Evolutionary conservation across 495 filamentous ascomycete genomes (phyloP).

Genomic region (Massariosphaeria phaeospora): DNA sequence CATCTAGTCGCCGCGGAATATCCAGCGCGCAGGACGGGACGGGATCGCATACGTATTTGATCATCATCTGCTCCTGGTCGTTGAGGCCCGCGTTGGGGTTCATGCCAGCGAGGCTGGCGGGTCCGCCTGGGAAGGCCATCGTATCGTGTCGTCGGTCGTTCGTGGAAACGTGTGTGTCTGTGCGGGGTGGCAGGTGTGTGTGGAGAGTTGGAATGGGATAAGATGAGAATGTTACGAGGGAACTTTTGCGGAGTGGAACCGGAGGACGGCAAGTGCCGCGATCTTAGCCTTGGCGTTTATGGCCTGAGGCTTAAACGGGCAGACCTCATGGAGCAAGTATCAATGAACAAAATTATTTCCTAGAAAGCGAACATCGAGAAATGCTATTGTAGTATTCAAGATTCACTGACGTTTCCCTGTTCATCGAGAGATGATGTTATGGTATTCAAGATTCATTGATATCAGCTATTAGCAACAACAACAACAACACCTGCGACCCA

Average conservation of each 20-base stretch:
- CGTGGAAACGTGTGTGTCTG: too few relatives aligned
- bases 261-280: conserved; percentile 21
- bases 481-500: too few relatives aligned
- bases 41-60: conserved; percentile 22
- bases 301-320: too few relatives aligned
- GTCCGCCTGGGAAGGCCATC: conserved; percentile 28
- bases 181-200: not conserved
- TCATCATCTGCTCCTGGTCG: conserved; percentile 31
- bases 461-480: too few relatives aligned
- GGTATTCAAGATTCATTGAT: too few relatives aligned
- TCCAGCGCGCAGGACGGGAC: not conserved
- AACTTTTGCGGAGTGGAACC: conserved; percentile 22
- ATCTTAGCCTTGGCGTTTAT: conserved; percentile 12
- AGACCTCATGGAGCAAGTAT: too few relatives aligned
- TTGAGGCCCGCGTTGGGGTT: conserved; percentile 25
- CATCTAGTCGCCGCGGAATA: not conserved
- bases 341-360: too few relatives aligned
- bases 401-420: too few relatives aligned
- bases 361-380: too few relatives aligned
- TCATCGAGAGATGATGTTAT: too few relatives aligned
- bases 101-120: conserved; percentile 9
- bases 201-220: not conserved
- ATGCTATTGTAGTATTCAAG: too few relatives aligned
- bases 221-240: too few relatives aligned
- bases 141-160: not conserved